Base-by-base conservation (phyloP, 2,329 filamentous ascomycete species). In the Aspergillus felis region DNA sequence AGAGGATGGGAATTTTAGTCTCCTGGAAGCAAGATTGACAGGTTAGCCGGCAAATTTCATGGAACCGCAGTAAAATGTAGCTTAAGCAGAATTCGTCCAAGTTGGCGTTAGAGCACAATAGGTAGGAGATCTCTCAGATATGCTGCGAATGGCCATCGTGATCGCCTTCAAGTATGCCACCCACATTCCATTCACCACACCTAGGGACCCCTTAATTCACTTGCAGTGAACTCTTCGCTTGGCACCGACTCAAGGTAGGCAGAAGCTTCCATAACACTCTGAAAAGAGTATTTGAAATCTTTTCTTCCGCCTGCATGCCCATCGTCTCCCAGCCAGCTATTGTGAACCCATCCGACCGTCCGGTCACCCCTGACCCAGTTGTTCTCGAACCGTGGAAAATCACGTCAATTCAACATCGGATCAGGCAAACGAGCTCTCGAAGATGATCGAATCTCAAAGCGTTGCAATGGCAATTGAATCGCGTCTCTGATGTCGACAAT, bases 141-240 rank as follows among this genome's bases (percentile, higher is more conserved):
- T 65, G 61, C 58, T 65, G 61, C 59, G 57, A 24, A 60, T 52
- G 56, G 51, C 42, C 55, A 55, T 42, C 57, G 60, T 61, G 56
- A 50, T 59, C 59, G 24, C 50, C 58, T 51, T 51, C 46, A 59
- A 58, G 55, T 57, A 66, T 64, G 63, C 57, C 35, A 56, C 55
- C 59, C 53, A 56, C 63, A 64, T 62, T 62, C 62, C 58, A 42
- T 46, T 28, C 25, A 47, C 22, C 27, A 29, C 51, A 48, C 51
- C 47, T 49, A 25, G 42, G 41, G 29, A 9, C 62, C 62, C 65
- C 55, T 65, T 61, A 32, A 49, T 59, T 52, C 50, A 53, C 20
- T 28, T 41, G 25, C 20, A 51, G 32, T 24, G 53, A 14, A 51
- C 52, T 47, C 48, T 53, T 51, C 50, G 47, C 57, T 48, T 47